Base-by-base conservation (phyloP, 73 alveolate species). In the Paraurostyla sp. region DNA sequence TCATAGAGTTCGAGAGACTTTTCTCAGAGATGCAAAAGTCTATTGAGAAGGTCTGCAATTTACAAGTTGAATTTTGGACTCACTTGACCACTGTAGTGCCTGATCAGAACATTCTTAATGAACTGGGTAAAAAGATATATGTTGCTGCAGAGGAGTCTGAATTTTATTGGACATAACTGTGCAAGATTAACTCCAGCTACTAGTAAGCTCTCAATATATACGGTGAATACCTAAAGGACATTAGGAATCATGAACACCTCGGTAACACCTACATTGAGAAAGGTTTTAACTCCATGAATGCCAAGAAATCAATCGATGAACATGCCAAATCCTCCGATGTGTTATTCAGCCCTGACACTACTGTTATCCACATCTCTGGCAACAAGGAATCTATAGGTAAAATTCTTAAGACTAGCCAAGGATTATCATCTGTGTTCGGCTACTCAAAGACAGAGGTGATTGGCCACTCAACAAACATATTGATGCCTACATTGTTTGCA, bases 61-160 rank as follows among this genome's bases (percentile, higher is more conserved):
- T 71, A 1, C 83, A 85, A 85, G 88, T 68, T 29, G 93, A 85
- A 49, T 85, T 85, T 52, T 85, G 93, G 93, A 71, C 93, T 29
- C 87, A 85, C 51, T 38, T 85, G 4, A 83, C 93, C 20, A 85
- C 87, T 18, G 88, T 71, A 15, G 88, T 85, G 29, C 93, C 93
- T 16, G 93, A 85, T 71, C 30, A 68, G 30, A 85, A 85, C 59
- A 60, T 85, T 36, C 82, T 85, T 4, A 71, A 85, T 42, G 83
- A 59, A 13, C 71, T 85, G 16, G 93, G 93, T 3, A 85, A 69
- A 22, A 71, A 85, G 50, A 85, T 85, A 16, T 85, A 71, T 71
- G 15, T 4, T 18, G 93, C 80, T 20, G 87, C 88, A n/a, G 30
- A 68, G 75, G 88, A 85, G 25, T 48, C 82, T 30, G 93, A 85